Conservation (phyloP, 352 stramenopile genomes). For the Phytopythium chamaehyphon region DNA sequence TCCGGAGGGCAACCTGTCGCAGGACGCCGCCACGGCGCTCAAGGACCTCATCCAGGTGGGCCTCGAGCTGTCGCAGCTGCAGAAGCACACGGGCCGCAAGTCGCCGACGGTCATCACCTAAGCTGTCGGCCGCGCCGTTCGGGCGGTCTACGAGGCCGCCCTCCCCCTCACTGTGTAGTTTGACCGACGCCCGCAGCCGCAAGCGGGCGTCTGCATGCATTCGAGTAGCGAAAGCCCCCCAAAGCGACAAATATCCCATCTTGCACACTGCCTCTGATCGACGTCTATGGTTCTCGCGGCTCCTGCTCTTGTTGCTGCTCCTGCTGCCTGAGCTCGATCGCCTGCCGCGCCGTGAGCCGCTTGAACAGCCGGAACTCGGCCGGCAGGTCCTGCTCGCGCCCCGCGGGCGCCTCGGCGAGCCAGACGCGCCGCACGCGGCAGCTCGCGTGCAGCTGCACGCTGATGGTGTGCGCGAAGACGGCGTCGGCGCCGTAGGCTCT, state of each 20-base stretch:
- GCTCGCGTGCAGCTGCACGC: slow-evolving; percentile 47
- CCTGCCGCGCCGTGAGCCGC: slow-evolving; percentile 32
- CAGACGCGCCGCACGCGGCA: slow-evolving; percentile 57
- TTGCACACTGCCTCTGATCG: too few species aligned
- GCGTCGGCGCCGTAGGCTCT: slow-evolving; percentile 31
- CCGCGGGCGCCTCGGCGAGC: slow-evolving; percentile 41
- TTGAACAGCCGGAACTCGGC: slow-evolving; percentile 52
- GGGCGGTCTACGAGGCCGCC: not conserved
- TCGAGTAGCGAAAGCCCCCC: not conserved
- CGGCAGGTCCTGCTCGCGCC: slow-evolving; percentile 16
- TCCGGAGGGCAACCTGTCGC: slow-evolving; percentile 76
- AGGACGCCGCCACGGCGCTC: slow-evolving; percentile 75
- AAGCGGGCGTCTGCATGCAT: too few species aligned
- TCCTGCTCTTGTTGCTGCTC: slow-evolving; percentile 7
- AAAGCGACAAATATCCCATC: not conserved
- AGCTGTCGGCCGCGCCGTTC: slow-evolving; percentile 17
- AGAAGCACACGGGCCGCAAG: slow-evolving; percentile 91
- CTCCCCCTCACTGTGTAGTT: too few species aligned
- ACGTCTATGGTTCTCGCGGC: too few species aligned
- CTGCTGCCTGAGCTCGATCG: slow-evolving; percentile 8
- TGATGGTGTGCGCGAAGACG: slow-evolving; percentile 33
- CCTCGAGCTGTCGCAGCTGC: slow-evolving; percentile 90
- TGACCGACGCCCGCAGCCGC: too few species aligned
- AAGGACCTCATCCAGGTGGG: slow-evolving; percentile 91
- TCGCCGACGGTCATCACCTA: slow-evolving; percentile 97